A percentile compares a stretch with the other conserved stretches of the same genome.
These are phyloP conservation scores for Xylaria castorea DNA, from an alignment of 495 filamentous ascomycete genomes.

Conservation along the genomic window DNA sequence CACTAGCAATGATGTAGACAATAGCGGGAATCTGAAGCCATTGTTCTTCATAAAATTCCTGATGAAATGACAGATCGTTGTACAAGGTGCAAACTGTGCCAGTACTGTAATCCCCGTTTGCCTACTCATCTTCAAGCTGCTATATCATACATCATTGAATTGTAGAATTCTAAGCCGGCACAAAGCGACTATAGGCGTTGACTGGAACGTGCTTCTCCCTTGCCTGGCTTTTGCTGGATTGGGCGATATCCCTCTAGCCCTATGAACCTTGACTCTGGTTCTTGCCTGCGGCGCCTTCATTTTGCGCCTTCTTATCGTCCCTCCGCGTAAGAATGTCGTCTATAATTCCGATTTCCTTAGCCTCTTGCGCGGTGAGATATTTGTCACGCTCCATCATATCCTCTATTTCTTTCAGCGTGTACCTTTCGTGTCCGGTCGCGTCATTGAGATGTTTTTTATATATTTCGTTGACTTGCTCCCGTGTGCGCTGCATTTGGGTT, in stretches of 20 bases:
- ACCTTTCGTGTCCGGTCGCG: slow-evolving; percentile 63
- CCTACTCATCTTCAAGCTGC: background rate
- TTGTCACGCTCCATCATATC: slow-evolving; percentile 96
- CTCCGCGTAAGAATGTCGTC: slow-evolving; percentile 76
- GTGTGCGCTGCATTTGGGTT: slow-evolving; percentile 89
- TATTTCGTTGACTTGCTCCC: slow-evolving; percentile 86
- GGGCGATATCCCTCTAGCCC: background rate
- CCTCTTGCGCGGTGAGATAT: slow-evolving; percentile 88
- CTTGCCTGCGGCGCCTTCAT: slow-evolving; percentile 25
- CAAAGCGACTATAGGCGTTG: background rate
- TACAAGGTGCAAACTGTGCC: background rate
- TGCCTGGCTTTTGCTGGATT: background rate
- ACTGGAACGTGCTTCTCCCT: background rate
- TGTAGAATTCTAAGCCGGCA: background rate
- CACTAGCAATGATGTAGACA: background rate
- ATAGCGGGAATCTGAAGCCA: background rate
- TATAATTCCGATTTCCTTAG: slow-evolving; percentile 85
- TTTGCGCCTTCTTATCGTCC: slow-evolving; percentile 48
- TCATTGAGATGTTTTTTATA: slow-evolving; percentile 86
- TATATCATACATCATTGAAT: background rate
- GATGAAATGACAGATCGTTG: background rate
- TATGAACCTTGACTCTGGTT: slow-evolving; percentile 3
- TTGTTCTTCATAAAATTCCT: background rate
- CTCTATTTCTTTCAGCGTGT: slow-evolving; percentile 79
- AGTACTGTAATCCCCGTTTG: background rate